Evolutionary conservation across 176 grass and related monocot genomes (phyloP).

Genomic region (Eragrostis curvula): DNA sequence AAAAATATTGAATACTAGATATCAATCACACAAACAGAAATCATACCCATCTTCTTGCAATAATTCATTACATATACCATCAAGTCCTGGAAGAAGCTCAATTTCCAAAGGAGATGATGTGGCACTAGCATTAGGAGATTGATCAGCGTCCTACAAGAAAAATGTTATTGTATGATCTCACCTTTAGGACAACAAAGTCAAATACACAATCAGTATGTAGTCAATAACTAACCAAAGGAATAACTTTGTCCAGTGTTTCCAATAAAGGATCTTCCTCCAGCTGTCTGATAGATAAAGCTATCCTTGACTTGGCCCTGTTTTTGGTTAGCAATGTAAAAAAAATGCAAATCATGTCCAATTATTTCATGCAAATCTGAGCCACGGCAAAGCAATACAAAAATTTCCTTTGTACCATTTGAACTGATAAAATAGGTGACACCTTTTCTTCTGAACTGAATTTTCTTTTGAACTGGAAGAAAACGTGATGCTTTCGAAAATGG

Average conservation of each 20-base stretch:
- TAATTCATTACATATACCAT: slow-evolving; percentile 90
- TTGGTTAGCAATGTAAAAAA: neutral
- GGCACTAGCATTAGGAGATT: slow-evolving; percentile 38
- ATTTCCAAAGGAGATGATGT: slow-evolving; percentile 51
- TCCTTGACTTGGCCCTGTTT: slow-evolving; percentile 80
- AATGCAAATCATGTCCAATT: neutral
- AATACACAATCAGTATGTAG: slow-evolving; percentile 4
- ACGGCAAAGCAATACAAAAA: neutral
- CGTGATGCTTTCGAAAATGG: neutral
- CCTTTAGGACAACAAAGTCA: neutral
- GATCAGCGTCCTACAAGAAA: slow-evolving; percentile 53
- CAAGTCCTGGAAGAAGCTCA: slow-evolving; percentile 87
- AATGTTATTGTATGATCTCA: slow-evolving; percentile 3
- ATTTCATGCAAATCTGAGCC: neutral
- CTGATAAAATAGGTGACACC: neutral
- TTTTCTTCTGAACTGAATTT: neutral
- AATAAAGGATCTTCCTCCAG: slow-evolving; percentile 92
- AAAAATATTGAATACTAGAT: neutral
- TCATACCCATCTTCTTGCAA: slow-evolving; percentile 90
- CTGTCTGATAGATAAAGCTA: slow-evolving; percentile 90
- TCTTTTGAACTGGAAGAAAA: neutral
- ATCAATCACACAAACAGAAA: neutral
- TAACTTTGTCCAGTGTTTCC: slow-evolving; percentile 94
- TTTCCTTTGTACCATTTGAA: neutral
- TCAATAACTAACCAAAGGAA: slow-evolving; percentile 62